Conservation (phyloP, 495 filamentous ascomycete genomes). For the Thozetella sp. region DNA sequence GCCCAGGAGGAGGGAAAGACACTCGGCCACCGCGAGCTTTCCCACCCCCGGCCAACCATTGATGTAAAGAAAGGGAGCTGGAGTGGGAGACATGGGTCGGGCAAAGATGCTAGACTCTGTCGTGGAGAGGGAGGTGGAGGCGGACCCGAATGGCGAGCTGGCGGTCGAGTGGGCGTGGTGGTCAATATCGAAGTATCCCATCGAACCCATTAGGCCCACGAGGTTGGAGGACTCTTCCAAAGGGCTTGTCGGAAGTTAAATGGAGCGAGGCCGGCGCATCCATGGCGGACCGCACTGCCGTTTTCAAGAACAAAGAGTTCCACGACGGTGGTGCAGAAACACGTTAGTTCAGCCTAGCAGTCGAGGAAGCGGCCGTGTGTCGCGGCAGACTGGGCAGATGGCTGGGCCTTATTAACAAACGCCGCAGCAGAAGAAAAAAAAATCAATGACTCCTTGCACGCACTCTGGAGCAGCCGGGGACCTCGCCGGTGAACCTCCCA, state of each 20-base stretch:
- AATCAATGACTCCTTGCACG: background rate
- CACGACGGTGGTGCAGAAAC: background rate
- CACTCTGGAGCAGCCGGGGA: background rate
- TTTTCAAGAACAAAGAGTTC: background rate
- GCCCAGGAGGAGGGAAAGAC: conserved; percentile 20
- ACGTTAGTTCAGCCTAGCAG: too few species aligned
- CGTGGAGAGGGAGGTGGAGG: conserved; percentile 4
- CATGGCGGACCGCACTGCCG: background rate
- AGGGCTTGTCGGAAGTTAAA: too few species aligned
- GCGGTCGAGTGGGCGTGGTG: background rate
- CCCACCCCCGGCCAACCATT: conserved; percentile 29
- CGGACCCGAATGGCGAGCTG: background rate
- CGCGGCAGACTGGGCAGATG: too few species aligned
- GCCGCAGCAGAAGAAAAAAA: background rate
- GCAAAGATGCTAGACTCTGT: conserved; percentile 8
- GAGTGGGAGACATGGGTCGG: conserved; percentile 16
- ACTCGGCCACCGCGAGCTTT: conserved; percentile 26
- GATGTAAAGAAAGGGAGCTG: conserved; percentile 25
- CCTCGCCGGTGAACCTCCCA: background rate
- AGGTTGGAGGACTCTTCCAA: too few species aligned
- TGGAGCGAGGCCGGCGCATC: background rate
- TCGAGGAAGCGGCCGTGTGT: too few species aligned
- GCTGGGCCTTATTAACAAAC: background rate
- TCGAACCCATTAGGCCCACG: background rate
- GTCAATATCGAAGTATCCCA: conserved; percentile 5